These are phyloP conservation scores for Arthrobotrys musiformis DNA, from an alignment of 2,329 filamentous ascomycete genomes.

Conservation along the genomic window DNA sequence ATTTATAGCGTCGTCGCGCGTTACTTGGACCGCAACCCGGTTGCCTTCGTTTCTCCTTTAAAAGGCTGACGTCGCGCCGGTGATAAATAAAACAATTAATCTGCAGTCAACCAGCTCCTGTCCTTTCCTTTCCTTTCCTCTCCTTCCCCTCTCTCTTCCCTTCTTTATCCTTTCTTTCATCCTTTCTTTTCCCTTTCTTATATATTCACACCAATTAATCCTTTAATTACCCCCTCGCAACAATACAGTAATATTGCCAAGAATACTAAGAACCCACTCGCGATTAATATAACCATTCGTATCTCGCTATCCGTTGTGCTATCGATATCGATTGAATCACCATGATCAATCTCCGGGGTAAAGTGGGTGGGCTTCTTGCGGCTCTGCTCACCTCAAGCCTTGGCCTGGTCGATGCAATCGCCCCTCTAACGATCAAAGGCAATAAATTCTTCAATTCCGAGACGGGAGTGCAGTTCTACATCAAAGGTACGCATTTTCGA, in stretches of 20 bases:
- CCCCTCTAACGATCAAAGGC: conserved; percentile 45
- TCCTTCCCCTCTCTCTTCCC: neutral
- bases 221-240: neutral
- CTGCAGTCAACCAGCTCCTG: neutral
- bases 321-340: neutral
- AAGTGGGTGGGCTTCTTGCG: conserved; percentile 15
- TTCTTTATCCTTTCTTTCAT: neutral
- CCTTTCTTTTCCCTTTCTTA: neutral
- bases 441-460: conserved; percentile 79
- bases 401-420: conserved; percentile 20
- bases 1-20: conserved; percentile 27
- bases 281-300: neutral
- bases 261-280: neutral
- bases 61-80: conserved; percentile 7
- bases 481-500: conserved; percentile 73
- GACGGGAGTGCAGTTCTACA: conserved; percentile 82
- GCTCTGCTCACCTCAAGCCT: conserved; percentile 36
- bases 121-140: neutral
- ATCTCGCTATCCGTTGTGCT: neutral
- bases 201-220: neutral
- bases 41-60: neutral
- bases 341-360: conserved; percentile 24
- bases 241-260: no score
- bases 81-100: neutral
- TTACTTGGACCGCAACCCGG: neutral